These are phyloP conservation scores for Aureobasidium subglaciale DNA, from an alignment of 2,329 filamentous ascomycete genomes.

Conservation along the genomic window DNA sequence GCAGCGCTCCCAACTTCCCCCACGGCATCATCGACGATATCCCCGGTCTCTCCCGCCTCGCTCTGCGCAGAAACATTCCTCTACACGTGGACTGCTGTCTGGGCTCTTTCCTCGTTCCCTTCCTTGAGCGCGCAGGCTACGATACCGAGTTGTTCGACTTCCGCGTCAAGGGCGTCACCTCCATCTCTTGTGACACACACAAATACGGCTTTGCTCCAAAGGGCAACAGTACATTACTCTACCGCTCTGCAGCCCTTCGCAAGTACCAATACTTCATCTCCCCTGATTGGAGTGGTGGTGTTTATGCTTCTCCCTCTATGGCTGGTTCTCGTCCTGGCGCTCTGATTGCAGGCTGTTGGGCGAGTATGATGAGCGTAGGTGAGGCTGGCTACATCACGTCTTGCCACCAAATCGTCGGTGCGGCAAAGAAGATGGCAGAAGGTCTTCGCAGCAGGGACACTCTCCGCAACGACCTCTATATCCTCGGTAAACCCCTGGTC, in stretches of 20 bases:
- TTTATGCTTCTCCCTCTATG: conserved; percentile 88
- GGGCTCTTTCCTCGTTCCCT: conserved; percentile 88
- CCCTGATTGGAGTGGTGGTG: conserved; percentile 89
- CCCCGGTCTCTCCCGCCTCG: conserved; percentile 71
- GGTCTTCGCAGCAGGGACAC: conserved; percentile 63
- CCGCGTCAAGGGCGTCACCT: conserved; percentile 85
- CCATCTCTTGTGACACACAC: conserved; percentile 94
- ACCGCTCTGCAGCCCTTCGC: conserved; percentile 71
- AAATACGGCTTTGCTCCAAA: conserved; percentile 99
- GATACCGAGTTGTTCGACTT: conserved; percentile 87
- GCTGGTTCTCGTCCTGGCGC: conserved; percentile 89
- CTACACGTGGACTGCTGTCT: conserved; percentile 97
- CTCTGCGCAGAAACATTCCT: conserved; percentile 69
- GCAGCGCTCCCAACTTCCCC: conserved; percentile 93
- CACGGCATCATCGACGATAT: conserved; percentile 98
- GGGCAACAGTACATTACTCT: conserved; percentile 88
- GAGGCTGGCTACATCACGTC: conserved; percentile 81
- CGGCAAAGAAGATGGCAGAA: conserved; percentile 72
- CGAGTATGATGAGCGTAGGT: conserved; percentile 79
- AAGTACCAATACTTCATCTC: conserved; percentile 95
- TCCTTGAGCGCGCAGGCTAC: conserved; percentile 89
- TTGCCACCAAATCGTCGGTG: conserved; percentile 80
- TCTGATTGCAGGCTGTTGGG: conserved; percentile 93
- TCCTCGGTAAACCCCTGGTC: conserved; percentile 80
- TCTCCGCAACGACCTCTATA: conserved; percentile 64